Base-by-base conservation (phyloP, 257 asterid genomes). In the Nicotiana paniculata region DNA sequence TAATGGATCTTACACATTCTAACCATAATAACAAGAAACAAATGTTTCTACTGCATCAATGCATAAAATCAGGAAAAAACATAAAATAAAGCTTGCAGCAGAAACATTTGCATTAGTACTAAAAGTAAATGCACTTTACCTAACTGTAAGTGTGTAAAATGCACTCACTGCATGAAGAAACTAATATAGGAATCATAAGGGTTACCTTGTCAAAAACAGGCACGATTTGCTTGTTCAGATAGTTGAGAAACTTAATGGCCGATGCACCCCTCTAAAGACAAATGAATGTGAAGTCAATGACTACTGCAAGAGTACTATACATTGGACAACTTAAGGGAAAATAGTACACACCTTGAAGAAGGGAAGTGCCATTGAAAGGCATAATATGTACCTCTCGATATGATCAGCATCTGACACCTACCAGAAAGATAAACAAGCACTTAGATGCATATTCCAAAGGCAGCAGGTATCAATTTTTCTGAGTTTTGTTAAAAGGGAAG, bases 321-420 rank as follows among this genome's bases (percentile, higher is more conserved):
- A 77, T 37, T 32, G 51, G 54, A 74, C 39, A 85, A 63, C 18
- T 59, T 18, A 51, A 53, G 81, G 84, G 64, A 9, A 13, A 61
- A 24, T 2, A 80, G 55, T 63, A 62, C 74, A 53, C 87, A 96
- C 99, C 97, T 82, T 87, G 81, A 96, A 91, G 81, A 96, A 86
- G 3, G 99, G 97, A 83, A 90, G 84, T 83, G 98, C 97, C 93
- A 89, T 93, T 82, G 84, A 87, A 79, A 94, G 83, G 87, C 97
- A 93, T 59, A 96, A 90, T 86, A 94, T 90, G 82, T 89, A 91
- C 83, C 98, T 89, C 77, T 82, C 90, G 59, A 96, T 90, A 85
- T 96, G 98, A 80, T 96, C 99, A 82, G 89, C 92, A 88, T 96
- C 99, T 5, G 92, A 88, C 43, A 92, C 98, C 99, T 96, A 93